Percentiles rank a stretch among this genome's conserved stretches.
These are phyloP conservation scores for Candida yuanshanica DNA, from an alignment of 805 yeast species.

Conservation along the genomic window DNA sequence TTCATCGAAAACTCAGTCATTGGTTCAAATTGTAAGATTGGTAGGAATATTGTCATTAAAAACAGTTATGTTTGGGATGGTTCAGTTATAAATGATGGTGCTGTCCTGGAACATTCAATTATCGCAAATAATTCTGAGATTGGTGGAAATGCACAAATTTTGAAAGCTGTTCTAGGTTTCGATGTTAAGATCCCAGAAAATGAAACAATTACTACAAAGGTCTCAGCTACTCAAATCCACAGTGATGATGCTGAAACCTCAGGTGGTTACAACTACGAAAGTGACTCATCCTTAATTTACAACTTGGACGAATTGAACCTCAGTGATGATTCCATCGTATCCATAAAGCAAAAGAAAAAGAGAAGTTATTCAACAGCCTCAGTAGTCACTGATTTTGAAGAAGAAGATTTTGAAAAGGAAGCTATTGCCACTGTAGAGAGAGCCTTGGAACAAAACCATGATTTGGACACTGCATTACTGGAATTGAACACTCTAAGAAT, in stretches of 20 bases:
- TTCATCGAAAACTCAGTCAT: slow-evolving; percentile 63
- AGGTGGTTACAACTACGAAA: slow-evolving; percentile 32
- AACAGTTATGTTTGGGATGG: slow-evolving; percentile 89
- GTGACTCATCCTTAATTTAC: slow-evolving; percentile 35
- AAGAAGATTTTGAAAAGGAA: slow-evolving; percentile 78
- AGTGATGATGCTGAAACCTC: slow-evolving; percentile 15
- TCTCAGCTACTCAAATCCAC: slow-evolving; percentile 9
- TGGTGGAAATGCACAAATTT: slow-evolving; percentile 44
- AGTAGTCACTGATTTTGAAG: slow-evolving; percentile 46
- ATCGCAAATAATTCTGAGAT: slow-evolving; percentile 62
- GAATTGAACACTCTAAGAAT: slow-evolving; percentile 92
- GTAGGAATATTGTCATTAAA: slow-evolving; percentile 62
- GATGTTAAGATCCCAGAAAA: slow-evolving; percentile 53
- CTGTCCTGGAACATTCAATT: slow-evolving; percentile 54
- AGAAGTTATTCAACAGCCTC: slow-evolving; percentile 37
- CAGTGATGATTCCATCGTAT: slow-evolving; percentile 55
- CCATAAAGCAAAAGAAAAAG: slow-evolving; percentile 39
- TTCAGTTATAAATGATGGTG: slow-evolving; percentile 62
- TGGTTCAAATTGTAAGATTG: slow-evolving; percentile 84
- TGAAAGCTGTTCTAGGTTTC: slow-evolving; percentile 76
- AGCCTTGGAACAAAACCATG: slow-evolving; percentile 89
- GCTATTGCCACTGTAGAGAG: slow-evolving; percentile 92
- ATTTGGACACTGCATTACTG: slow-evolving; percentile 83
- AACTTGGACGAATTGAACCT: slow-evolving; percentile 42
- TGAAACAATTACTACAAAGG: slow-evolving; percentile 6